Conservation (phyloP, 139 green algal species). For the Tetraselmis striata region DNA sequence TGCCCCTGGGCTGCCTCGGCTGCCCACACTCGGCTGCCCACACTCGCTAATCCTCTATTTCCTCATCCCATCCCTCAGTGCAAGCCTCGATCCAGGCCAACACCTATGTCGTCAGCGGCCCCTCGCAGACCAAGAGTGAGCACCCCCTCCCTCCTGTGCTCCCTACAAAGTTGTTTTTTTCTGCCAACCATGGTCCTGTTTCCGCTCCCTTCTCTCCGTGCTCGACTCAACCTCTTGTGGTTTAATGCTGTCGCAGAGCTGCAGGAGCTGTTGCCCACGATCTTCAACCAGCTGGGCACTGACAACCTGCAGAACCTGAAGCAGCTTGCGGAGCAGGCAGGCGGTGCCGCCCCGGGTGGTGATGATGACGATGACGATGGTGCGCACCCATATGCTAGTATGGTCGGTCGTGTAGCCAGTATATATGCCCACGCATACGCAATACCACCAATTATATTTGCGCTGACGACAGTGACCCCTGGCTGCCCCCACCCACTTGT, state of each 20-base stretch:
- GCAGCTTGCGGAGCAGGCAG: conserved; percentile 57
- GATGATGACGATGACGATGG: conserved; percentile 65
- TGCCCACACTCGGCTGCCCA: background rate
- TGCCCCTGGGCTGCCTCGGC: no score
- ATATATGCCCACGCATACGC: no score
- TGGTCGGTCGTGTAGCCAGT: no score
- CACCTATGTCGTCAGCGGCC: conserved; percentile 96
- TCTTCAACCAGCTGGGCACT: conserved; percentile 79
- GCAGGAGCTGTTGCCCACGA: conserved; percentile 73
- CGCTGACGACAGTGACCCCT: no score
- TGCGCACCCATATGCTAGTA: no score
- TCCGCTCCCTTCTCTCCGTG: background rate
- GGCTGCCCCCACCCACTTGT: no score
- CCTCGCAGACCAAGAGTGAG: conserved; percentile 77
- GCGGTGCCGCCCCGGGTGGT: conserved; percentile 5
- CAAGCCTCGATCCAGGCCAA: conserved; percentile 98
- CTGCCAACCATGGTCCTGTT: background rate
- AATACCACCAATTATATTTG: no score
- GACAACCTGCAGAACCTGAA: conserved; percentile 75
- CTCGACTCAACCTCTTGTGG: background rate
- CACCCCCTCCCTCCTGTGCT: background rate
- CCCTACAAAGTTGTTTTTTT: background rate
- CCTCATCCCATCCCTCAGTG: conserved; percentile 52
- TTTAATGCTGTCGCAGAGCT: conserved; percentile 44
- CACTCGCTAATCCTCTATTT: no score